phyloP scores from a whole-genome alignment of 805 yeast species.

The Lipomyces yamanashiensis region DNA sequence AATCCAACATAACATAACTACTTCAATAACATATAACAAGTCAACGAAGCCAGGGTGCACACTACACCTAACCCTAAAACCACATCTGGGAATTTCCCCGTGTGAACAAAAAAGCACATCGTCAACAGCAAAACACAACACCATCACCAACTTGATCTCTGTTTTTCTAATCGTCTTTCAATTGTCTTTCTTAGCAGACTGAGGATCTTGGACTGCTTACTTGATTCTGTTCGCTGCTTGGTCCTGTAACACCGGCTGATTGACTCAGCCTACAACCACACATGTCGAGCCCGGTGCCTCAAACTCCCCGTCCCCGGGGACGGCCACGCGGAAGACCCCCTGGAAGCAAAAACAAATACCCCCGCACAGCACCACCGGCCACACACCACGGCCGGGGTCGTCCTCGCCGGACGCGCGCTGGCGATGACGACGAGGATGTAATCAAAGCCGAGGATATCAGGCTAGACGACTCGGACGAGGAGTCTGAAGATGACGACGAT shows the following conservation, averaged over 20 bases:
- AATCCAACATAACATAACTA: no score
- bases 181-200: no score
- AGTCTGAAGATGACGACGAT: constrained; percentile 19
- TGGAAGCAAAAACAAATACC: constrained; percentile 41
- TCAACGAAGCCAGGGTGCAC: no score
- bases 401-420: constrained; percentile 32
- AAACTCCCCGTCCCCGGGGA: constrained; percentile 35
- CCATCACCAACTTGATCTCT: no score
- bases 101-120: no score
- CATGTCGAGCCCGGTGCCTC: constrained; percentile 19
- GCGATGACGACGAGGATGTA: constrained; percentile 28
- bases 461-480: constrained; percentile 29
- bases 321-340: constrained; percentile 46
- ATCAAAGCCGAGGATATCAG: constrained; percentile 28
- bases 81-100: no score
- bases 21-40: no score
- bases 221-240: background rate
- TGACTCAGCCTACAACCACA: no score
- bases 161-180: no score
- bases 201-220: background rate
- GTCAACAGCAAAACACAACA: no score
- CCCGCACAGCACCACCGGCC: constrained; percentile 27
- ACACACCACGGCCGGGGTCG: constrained; percentile 16
- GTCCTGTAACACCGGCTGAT: background rate
- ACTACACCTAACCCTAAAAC: no score